phyloP scores from a whole-genome alignment of 202 grass and related monocot species.

The Setaria italica region DNA sequence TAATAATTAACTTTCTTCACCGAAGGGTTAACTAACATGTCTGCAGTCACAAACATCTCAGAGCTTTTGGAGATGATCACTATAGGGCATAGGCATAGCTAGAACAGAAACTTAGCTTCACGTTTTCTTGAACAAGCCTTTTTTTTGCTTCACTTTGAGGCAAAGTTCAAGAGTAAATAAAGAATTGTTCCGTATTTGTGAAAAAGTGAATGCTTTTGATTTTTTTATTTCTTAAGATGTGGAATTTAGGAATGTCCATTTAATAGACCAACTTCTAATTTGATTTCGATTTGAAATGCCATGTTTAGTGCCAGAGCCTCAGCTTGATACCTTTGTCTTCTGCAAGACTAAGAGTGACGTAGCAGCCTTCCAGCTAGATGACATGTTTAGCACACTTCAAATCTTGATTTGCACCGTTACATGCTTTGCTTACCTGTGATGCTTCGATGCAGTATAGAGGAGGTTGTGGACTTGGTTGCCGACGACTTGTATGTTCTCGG shows the following conservation, averaged over 20 bases:
- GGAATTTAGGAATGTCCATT: neutral
- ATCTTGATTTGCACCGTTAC: neutral
- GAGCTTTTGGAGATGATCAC: neutral
- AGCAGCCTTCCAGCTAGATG: conserved; percentile 93
- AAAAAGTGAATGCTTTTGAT: neutral
- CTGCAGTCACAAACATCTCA: neutral
- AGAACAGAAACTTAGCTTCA: conserved; percentile 2
- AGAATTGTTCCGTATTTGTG: neutral
- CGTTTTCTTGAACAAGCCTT: neutral
- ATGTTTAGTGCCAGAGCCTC: conserved; percentile 70
- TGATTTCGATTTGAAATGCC: conserved; percentile 19
- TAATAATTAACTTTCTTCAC: neutral
- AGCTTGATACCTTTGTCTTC: conserved; percentile 87
- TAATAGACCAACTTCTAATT: neutral
- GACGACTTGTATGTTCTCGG: conserved; percentile 88
- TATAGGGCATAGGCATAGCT: neutral
- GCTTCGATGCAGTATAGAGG: conserved; percentile 67
- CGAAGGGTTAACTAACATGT: neutral
- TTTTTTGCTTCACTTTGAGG: conserved; percentile 21
- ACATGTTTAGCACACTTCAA: conserved; percentile 50
- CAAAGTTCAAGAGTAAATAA: conserved; percentile 9
- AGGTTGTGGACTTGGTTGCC: conserved; percentile 86
- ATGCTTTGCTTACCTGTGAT: conserved; percentile 21
- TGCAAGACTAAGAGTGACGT: conserved; percentile 87
- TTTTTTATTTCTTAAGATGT: neutral